Percentiles rank a stretch among this genome's conserved stretches.
Evolutionary conservation across 257 asterid genomes (phyloP).

Genomic region (Solanum sitiens): DNA sequence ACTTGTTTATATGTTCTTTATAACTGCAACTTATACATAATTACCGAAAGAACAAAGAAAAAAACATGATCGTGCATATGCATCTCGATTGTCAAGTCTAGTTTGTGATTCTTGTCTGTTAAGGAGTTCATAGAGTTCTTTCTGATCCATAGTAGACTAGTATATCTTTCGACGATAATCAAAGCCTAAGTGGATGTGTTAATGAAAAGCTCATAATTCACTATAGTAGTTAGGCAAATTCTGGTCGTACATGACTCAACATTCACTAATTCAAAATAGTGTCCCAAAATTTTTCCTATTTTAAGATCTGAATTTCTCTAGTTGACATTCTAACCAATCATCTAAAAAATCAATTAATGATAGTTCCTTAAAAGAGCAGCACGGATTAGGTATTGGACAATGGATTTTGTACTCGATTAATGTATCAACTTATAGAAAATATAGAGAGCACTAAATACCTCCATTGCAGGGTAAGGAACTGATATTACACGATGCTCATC

Average conservation of each 20-base stretch:
- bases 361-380: not conserved
- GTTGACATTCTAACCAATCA: not conserved
- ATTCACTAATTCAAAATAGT: not conserved
- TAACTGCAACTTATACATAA: not conserved
- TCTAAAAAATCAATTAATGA: not conserved
- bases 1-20: not conserved
- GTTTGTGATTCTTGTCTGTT: not conserved
- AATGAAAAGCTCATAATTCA: not conserved
- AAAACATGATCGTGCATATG: not conserved
- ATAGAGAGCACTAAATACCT: conserved; percentile 42
- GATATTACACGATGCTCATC: conserved; percentile 78
- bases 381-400: not conserved
- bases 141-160: not conserved
- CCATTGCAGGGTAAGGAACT: conserved; percentile 79
- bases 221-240: not conserved
- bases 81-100: not conserved
- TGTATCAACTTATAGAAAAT: not conserved
- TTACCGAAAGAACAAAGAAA: not conserved
- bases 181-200: not conserved
- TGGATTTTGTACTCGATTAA: not conserved
- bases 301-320: not conserved
- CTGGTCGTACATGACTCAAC: not conserved
- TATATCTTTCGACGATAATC: not conserved
- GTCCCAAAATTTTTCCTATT: not conserved
- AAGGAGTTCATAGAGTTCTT: not conserved